Conservation (phyloP, 257 asterid genomes). For the Perilla frutescens region DNA sequence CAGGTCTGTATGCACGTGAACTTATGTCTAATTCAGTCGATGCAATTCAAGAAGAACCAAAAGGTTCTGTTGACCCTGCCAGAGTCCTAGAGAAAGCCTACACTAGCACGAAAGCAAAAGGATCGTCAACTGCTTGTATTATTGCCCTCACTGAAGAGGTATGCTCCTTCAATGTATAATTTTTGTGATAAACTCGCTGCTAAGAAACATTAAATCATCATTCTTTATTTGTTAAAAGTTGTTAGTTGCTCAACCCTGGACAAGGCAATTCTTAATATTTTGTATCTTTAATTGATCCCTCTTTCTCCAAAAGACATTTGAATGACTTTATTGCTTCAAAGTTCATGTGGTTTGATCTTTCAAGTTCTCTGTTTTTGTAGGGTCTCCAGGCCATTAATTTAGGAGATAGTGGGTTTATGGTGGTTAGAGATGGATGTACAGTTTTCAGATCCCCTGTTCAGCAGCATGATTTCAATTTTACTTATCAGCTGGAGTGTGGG, state of each 20-base stretch:
- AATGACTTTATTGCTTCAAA: slow-evolving; percentile 2
- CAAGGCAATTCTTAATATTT: background rate
- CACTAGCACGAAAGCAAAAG: slow-evolving; percentile 69
- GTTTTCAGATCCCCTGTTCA: slow-evolving; percentile 87
- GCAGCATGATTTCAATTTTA: slow-evolving; percentile 96
- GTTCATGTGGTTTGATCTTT: slow-evolving; percentile 12
- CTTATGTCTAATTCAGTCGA: slow-evolving; percentile 82
- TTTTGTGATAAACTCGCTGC: slow-evolving; percentile 29
- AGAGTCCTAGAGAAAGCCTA: slow-evolving; percentile 91
- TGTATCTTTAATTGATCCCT: background rate
- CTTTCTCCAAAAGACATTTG: background rate
- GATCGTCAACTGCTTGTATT: slow-evolving; percentile 96
- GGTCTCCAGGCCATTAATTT: slow-evolving; percentile 89
- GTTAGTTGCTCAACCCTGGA: slow-evolving; percentile 17
- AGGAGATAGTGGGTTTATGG: slow-evolving; percentile 98
- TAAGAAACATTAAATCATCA: background rate
- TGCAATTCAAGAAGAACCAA: slow-evolving; percentile 82
- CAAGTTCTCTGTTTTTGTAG: slow-evolving; percentile 44
- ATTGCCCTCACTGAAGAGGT: slow-evolving; percentile 92
- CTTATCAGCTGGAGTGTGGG: slow-evolving; percentile 90
- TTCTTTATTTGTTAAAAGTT: slow-evolving; percentile 10
- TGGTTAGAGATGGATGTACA: slow-evolving; percentile 83
- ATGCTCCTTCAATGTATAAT: slow-evolving; percentile 11
- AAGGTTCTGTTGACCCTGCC: slow-evolving; percentile 81
- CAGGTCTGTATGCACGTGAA: slow-evolving; percentile 89